Base-by-base conservation (phyloP, 208 protist species). In the Wallacemonas sp. region DNA sequence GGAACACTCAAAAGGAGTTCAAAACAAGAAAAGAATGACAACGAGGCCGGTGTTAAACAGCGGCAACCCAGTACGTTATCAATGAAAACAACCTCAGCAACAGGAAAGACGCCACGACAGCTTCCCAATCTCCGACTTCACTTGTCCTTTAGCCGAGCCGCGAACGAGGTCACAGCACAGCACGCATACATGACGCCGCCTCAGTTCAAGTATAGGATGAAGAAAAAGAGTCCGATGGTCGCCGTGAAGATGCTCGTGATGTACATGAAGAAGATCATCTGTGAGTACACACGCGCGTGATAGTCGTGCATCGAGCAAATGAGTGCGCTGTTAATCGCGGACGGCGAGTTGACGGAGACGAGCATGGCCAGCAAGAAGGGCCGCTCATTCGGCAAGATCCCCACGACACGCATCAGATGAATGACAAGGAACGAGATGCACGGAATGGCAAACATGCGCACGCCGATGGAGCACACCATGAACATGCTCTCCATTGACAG, bases 211-310 rank as follows among this genome's bases (percentile, higher is more conserved):
- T 63, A 36, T 32, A 52, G 22, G 30, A 57, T 57, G 50, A 57
- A 57, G 21, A 69, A 39, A 21, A 66, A 63, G 21, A 83, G 32
- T 58, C 77, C 78, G 12, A 63, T 34, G 4, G 63, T 73, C 52
- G 77, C 69, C 13, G 77, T 76, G 29, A 76, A 63, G 36, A 73
- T 71, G 26, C 57, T 63, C 13, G 63, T 55, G 3, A 67, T 22
- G 69, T 78, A 74, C 77, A 76, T 78, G 48, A 71, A 68, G 27
- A 71, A 54, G 33, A 83, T 54, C 33, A 78, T 57, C 53, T 68
- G 64, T 8, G 64, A 42, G 48, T 70, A 76, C 44, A 70, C 62
- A 30, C 63, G 52, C 29, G 64, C 63, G 50, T 75, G 67, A 34
- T 75, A 78, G 30, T 55, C 50, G 45, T 78, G 64, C 58, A 76